Evolutionary conservation across 108 stramenopile genomes (phyloP).

Genomic region (Mediolabrus comicus): DNA sequence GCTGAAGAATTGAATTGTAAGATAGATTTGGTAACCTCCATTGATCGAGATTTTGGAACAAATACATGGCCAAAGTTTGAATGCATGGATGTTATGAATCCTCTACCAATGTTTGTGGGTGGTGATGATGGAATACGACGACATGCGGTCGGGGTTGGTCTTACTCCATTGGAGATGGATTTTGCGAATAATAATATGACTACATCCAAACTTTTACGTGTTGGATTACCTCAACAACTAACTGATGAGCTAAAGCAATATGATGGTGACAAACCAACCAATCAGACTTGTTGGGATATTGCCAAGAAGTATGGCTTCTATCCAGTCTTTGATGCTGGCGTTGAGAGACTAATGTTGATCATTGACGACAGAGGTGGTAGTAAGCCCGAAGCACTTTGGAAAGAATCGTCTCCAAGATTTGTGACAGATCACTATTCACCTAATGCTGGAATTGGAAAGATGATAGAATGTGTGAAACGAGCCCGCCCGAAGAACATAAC

Average conservation of each 20-base stretch:
- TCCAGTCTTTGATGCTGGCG: slow-evolving; percentile 52
- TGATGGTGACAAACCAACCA: neutral
- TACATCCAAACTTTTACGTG: slow-evolving; percentile 10
- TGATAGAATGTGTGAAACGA: slow-evolving; percentile 16
- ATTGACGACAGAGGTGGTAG: neutral
- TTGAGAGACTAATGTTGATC: slow-evolving; percentile 35
- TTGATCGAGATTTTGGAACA: slow-evolving; percentile 77
- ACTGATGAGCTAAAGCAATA: neutral
- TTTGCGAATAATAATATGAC: slow-evolving; percentile 14
- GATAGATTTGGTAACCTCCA: slow-evolving; percentile 64
- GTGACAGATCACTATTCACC: slow-evolving; percentile 32
- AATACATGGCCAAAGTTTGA: slow-evolving; percentile 60
- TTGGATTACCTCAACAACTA: slow-evolving; percentile 6
- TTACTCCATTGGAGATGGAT: slow-evolving; percentile 14
- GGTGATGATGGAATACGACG: slow-evolving; percentile 32
- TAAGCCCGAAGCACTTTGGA: slow-evolving; percentile 12
- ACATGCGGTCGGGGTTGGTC: slow-evolving; percentile 33
- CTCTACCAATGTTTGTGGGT: slow-evolving; percentile 54
- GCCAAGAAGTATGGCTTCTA: slow-evolving; percentile 11
- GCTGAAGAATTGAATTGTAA: neutral
- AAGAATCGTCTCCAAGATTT: slow-evolving; percentile 20
- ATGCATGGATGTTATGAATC: slow-evolving; percentile 51
- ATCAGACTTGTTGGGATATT: slow-evolving; percentile 15
- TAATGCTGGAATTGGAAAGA: slow-evolving; percentile 21
- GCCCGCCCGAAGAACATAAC: too few species aligned